A percentile compares a stretch with the other conserved stretches of the same genome.
Conservation (phyloP, 2,329 filamentous ascomycete species). For the Ophiocordyceps sinensis region DNA sequence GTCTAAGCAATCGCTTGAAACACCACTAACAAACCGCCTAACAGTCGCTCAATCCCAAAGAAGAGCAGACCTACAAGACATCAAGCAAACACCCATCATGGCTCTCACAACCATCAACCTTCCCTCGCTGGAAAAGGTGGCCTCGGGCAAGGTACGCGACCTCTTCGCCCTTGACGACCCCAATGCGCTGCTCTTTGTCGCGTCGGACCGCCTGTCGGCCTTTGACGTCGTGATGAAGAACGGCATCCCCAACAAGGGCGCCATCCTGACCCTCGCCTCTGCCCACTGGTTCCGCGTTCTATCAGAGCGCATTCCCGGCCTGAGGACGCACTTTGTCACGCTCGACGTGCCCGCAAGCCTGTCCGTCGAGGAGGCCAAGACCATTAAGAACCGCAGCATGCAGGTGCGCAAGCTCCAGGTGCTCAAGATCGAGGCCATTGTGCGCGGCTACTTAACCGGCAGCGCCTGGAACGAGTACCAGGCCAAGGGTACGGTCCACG, state of each 20-base stretch:
- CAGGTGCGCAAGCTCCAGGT: constrained; percentile 43
- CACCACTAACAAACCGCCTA: too few relatives aligned
- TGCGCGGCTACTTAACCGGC: constrained; percentile 83
- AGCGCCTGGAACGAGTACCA: constrained; percentile 68
- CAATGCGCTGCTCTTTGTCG: constrained; percentile 61
- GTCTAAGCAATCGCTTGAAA: too few relatives aligned
- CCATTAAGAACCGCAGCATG: constrained; percentile 58
- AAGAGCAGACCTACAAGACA: too few relatives aligned
- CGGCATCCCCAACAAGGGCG: constrained; percentile 38
- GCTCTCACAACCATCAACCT: constrained; percentile 15
- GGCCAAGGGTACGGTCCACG: constrained; percentile 63
- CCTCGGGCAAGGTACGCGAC: constrained; percentile 60
- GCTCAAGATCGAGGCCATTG: constrained; percentile 20
- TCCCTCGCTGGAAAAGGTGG: constrained; percentile 19
- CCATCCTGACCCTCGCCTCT: constrained; percentile 29
- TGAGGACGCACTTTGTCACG: constrained; percentile 38
- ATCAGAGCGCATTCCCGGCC: constrained; percentile 25
- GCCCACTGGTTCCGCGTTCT: constrained; percentile 41
- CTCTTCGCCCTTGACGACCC: constrained; percentile 56
- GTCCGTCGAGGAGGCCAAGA: constrained; percentile 28
- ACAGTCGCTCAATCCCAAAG: too few relatives aligned
- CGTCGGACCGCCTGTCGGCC: constrained; percentile 83
- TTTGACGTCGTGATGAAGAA: constrained; percentile 88
- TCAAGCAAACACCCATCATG: neutral
- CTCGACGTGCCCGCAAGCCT: constrained; percentile 23